A percentile compares a stretch with the other conserved stretches of the same genome.
Conservation (phyloP, 257 asterid species). For the Paulownia fortunei region DNA sequence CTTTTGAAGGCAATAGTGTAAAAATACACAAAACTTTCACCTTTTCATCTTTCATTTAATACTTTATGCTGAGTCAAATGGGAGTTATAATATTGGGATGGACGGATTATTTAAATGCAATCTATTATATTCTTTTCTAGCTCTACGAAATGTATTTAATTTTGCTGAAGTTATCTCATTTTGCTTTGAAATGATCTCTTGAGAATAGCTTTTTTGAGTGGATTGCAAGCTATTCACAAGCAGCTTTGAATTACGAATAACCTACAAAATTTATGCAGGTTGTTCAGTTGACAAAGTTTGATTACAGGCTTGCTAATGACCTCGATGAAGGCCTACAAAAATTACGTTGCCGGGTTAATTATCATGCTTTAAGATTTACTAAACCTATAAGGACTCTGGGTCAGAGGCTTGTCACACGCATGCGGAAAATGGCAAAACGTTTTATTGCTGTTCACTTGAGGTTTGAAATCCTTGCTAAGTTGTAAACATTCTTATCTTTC, state of each 20-base stretch:
- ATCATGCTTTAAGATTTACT: slow-evolving; percentile 91
- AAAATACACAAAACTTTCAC: neutral
- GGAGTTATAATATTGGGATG: slow-evolving; percentile 20
- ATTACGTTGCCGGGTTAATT: slow-evolving; percentile 93
- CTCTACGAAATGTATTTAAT: neutral
- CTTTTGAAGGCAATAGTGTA: neutral
- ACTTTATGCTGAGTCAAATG: neutral
- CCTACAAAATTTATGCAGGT: slow-evolving; percentile 64
- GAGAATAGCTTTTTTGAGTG: slow-evolving; percentile 14
- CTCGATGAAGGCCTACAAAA: slow-evolving; percentile 88
- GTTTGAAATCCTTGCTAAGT: slow-evolving; percentile 47
- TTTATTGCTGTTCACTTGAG: slow-evolving; percentile 95
- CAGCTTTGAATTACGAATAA: slow-evolving; percentile 27
- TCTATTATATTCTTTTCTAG: neutral
- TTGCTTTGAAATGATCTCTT: slow-evolving; percentile 7
- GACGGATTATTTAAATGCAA: neutral
- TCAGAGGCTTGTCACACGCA: slow-evolving; percentile 73
- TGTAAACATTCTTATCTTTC: slow-evolving; percentile 12
- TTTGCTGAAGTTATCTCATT: neutral
- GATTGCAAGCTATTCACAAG: slow-evolving; percentile 10
- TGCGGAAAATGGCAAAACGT: slow-evolving; percentile 84
- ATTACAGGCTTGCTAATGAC: slow-evolving; percentile 91
- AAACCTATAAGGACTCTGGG: slow-evolving; percentile 84
- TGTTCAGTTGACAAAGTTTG: slow-evolving; percentile 97
- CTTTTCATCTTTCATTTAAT: neutral